Percentiles rank a stretch among this genome's conserved stretches.
phyloP scores from a whole-genome alignment of 441 rosid species.

The Adansonia rubrostipa region DNA sequence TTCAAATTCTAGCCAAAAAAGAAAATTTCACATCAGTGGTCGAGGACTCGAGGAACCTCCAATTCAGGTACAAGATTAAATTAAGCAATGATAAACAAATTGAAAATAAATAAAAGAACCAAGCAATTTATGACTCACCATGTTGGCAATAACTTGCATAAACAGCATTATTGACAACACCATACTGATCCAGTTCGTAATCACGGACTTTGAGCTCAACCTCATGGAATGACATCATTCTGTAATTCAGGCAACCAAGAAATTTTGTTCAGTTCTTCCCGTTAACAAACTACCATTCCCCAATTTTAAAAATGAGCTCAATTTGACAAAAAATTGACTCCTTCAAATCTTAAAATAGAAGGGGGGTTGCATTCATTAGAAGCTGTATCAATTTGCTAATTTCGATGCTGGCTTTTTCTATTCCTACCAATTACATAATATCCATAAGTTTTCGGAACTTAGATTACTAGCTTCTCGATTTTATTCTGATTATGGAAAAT shows the following conservation, averaged over 20 bases:
- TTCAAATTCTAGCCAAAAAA: neutral
- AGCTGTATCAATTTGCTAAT: neutral
- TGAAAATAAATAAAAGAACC: neutral
- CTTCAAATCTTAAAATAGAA: neutral
- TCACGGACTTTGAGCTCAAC: slow-evolving; percentile 76
- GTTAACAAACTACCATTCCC: neutral
- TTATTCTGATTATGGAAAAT: neutral
- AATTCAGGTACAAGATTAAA: neutral
- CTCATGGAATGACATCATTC: slow-evolving; percentile 61
- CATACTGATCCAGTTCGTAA: slow-evolving; percentile 83
- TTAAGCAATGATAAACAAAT: neutral
- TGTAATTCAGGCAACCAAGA: slow-evolving; percentile 28
- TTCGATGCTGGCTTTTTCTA: neutral
- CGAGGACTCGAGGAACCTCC: neutral
- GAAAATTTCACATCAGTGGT: neutral
- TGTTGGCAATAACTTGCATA: slow-evolving; percentile 85
- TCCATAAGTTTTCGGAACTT: neutral
- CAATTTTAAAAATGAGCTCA: neutral
- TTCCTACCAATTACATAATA: neutral
- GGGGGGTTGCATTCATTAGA: neutral
- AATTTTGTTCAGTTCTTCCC: neutral
- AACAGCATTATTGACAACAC: slow-evolving; percentile 87
- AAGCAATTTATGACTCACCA: slow-evolving; percentile 36
- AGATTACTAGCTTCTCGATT: slow-evolving; percentile 11
- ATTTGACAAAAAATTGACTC: neutral